Percentiles rank a stretch among this genome's conserved stretches.
Evolutionary conservation across 768 basidiomycete genomes (phyloP).

Genomic region (Galerina sulciceps): DNA sequence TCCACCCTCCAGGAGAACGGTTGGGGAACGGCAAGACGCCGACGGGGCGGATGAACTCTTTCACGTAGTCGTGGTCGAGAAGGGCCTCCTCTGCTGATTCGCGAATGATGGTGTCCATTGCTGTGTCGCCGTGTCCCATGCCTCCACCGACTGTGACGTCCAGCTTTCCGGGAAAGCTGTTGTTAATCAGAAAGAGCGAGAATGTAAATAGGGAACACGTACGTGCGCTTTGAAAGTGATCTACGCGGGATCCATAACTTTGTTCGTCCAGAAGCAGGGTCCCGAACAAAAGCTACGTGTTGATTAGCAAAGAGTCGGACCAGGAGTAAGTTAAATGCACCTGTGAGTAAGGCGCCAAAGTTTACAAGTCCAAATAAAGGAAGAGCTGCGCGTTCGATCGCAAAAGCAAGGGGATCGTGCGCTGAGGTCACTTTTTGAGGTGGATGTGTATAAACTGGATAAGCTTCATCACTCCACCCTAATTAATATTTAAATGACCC

Average conservation of each 20-base stretch:
- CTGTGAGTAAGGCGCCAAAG: constrained; percentile 46
- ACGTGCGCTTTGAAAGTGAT: constrained; percentile 44
- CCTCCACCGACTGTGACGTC: constrained; percentile 51
- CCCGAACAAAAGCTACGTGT: constrained; percentile 36
- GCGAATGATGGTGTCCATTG: constrained; percentile 39
- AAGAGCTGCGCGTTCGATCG: constrained; percentile 46
- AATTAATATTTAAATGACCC: background rate
- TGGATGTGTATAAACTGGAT: constrained; percentile 35
- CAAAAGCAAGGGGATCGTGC: constrained; percentile 38
- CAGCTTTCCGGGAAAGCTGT: constrained; percentile 40
- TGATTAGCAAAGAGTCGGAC: background rate
- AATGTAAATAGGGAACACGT: constrained; percentile 12
- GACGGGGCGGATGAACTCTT: constrained; percentile 30
- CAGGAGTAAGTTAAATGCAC: constrained; percentile 19
- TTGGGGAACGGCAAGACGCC: constrained; percentile 45
- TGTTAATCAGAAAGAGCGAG: background rate
- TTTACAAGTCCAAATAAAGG: constrained; percentile 49
- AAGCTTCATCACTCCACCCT: constrained; percentile 39
- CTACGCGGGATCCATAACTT: constrained; percentile 47
- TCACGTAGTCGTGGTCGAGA: constrained; percentile 40
- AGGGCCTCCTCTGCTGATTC: constrained; percentile 49
- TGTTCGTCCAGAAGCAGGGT: constrained; percentile 26
- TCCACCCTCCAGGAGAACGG: constrained; percentile 45
- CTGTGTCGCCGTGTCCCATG: constrained; percentile 42
- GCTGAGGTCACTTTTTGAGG: constrained; percentile 10